Evolutionary conservation across 2,329 filamentous ascomycete species (phyloP).

Genomic region (Calonectria pseudoreteaudii): DNA sequence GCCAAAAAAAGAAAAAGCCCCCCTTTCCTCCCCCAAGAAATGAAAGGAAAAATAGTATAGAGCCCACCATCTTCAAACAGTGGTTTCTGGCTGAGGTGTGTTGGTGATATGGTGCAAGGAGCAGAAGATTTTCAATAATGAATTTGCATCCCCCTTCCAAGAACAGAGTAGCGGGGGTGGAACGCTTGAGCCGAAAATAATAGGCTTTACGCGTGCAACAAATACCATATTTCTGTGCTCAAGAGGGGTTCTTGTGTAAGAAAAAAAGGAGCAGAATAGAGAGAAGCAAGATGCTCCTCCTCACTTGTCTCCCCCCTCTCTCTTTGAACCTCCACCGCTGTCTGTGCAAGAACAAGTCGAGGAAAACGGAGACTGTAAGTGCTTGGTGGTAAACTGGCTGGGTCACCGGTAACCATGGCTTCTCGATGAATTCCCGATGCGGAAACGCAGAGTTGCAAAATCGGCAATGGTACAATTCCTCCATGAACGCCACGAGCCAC

Average conservation of each 20-base stretch:
- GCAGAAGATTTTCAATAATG: background rate
- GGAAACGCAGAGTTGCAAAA: slow-evolving; percentile 13
- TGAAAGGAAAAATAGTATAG: background rate
- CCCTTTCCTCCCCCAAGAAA: no score
- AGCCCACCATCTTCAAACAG: background rate
- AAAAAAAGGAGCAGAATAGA: background rate
- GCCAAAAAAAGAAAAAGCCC: background rate
- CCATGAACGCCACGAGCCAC: background rate
- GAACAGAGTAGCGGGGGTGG: background rate
- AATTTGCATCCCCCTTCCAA: background rate
- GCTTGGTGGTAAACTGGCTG: background rate
- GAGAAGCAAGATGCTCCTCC: background rate
- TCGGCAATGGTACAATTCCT: background rate
- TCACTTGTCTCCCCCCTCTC: background rate
- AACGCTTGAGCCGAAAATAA: background rate
- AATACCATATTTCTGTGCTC: background rate
- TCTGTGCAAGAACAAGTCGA: background rate
- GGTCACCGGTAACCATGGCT: background rate
- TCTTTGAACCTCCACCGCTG: background rate
- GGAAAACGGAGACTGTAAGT: background rate
- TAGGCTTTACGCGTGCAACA: slow-evolving; percentile 14
- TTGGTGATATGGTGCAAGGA: background rate
- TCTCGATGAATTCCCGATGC: background rate
- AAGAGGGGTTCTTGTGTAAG: background rate
- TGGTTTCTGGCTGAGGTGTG: background rate